Evolutionary conservation across 768 basidiomycete genomes (phyloP), one percentile per base, ranked within the genome.

Genomic region (Trametopsis cervina): DNA sequence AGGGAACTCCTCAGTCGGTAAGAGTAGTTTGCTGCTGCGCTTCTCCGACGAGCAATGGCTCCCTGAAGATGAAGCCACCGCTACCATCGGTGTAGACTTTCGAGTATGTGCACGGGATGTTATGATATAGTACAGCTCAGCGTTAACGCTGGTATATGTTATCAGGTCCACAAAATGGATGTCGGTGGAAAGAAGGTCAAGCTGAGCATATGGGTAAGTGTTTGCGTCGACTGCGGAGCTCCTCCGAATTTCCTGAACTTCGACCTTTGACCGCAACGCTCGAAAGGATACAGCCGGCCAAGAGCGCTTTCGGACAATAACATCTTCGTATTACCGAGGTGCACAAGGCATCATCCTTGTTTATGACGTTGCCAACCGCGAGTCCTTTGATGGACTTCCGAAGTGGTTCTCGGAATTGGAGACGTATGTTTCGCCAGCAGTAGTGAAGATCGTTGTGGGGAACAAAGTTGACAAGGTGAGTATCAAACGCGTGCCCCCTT

Each of bases 261-360:
- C 2, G 25, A 43, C 36, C 17, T 18, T 20, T 45, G 20, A 18
- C 3, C 18, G 24, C 26, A 18, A 22, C 47, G 27, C 35, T 24
- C 93, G 5, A 93, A 84, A 56, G 95, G 95, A 98, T 65, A 99
- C 95, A 47, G 94, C 95, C 45, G 96, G 96, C 22, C 95, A 98
- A 72, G 96, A 99, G 71, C 87, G 94, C 21, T 97, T 97, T 74
- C 78, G 95, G 62, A 97, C 96, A 13, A 98, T 99, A 66, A 98
- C 96, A 37, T 94, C 95, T 18, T 92, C 96, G 10, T 99, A 99
- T 69, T 99, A 99, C 75, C 89, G 96, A 54, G 95, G 95, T 33
- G 96, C 96, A 18, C 95, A 95, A 83, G 96, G 96, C 48, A 98
- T 98, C 60, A 75, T 99, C 47, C 79, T 99, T 50, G 94, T 99